phyloP scores from a whole-genome alignment of 1,139 yeast genomes.

The Candida pseudoviswanathii region DNA sequence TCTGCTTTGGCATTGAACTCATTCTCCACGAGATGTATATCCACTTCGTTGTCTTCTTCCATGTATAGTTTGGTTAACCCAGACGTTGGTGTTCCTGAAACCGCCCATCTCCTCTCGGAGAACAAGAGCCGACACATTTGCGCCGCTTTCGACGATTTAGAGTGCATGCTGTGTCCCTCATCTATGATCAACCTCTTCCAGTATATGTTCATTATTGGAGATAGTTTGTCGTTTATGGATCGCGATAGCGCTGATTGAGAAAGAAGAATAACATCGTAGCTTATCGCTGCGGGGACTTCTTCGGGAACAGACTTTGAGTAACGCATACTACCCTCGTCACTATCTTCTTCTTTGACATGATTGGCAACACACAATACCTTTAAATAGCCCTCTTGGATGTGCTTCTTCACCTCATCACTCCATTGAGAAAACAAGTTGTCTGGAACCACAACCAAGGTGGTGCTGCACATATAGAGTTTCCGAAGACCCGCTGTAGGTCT shows the following conservation, averaged over 20 bases:
- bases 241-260: conserved; percentile 48
- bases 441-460: conserved; percentile 65
- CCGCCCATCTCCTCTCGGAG: conserved; percentile 71
- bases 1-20: conserved; percentile 49
- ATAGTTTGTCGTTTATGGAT: conserved; percentile 28
- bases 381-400: conserved; percentile 41
- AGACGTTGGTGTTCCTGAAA: conserved; percentile 75
- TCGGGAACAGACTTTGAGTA: conserved; percentile 28
- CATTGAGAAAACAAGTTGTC: conserved; percentile 70
- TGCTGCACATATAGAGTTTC: conserved; percentile 45
- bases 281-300: conserved; percentile 33
- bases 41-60: conserved; percentile 44
- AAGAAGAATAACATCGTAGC: conserved; percentile 55
- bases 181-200: conserved; percentile 77
- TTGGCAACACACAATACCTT: conserved; percentile 36
- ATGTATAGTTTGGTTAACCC: conserved; percentile 63
- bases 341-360: conserved; percentile 26
- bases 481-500: conserved; percentile 16
- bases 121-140: conserved; percentile 47
- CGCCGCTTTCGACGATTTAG: conserved; percentile 53
- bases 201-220: conserved; percentile 35
- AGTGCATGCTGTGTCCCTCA: conserved; percentile 68
- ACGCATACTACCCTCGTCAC: conserved; percentile 15
- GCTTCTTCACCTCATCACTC: conserved; percentile 60
- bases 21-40: conserved; percentile 32